phyloP scores from a whole-genome alignment of 2,329 filamentous ascomycete species.

The Colletotrichum magnum region DNA sequence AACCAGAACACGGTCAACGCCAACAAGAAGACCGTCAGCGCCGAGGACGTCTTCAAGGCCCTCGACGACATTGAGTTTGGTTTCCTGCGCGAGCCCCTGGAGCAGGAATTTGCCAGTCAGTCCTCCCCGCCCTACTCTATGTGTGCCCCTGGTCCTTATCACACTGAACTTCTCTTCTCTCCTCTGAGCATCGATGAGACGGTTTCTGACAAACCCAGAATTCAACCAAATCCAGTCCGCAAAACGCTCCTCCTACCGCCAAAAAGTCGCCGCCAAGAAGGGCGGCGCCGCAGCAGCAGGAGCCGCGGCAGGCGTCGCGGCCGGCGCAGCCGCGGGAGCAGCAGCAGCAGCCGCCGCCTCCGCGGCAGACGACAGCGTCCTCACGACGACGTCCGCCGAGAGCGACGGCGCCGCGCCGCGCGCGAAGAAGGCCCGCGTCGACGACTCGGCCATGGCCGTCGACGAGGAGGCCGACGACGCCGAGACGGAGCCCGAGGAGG shows the following conservation, averaged over 20 bases:
- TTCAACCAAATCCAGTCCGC: conserved; percentile 81
- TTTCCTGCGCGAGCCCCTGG: conserved; percentile 77
- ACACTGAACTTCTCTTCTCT: no score
- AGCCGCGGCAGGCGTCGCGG: conserved; percentile 56
- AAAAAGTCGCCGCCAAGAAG: conserved; percentile 78
- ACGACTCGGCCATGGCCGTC: conserved; percentile 52
- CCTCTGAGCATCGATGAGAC: neutral
- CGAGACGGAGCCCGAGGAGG: conserved; percentile 59
- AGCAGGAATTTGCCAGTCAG: conserved; percentile 83
- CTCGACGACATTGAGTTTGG: conserved; percentile 83
- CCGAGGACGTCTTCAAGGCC: conserved; percentile 81
- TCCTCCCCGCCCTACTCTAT: conserved; percentile 36
- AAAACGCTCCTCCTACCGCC: conserved; percentile 81
- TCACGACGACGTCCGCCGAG: conserved; percentile 45
- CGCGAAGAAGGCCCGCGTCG: conserved; percentile 63
- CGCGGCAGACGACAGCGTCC: conserved; percentile 50
- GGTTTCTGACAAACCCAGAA: conserved; percentile 57
- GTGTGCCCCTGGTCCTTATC: neutral
- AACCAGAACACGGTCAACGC: conserved; percentile 77
- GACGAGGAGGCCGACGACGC: conserved; percentile 56
- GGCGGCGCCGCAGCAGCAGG: conserved; percentile 49
- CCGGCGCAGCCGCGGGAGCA: conserved; percentile 33
- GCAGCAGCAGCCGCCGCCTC: neutral
- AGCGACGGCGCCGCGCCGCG: conserved; percentile 54
- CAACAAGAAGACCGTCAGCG: conserved; percentile 85